These are phyloP conservation scores for Hortaea sp. DNA, from an alignment of 2,329 filamentous ascomycete species.

Conservation along the genomic window DNA sequence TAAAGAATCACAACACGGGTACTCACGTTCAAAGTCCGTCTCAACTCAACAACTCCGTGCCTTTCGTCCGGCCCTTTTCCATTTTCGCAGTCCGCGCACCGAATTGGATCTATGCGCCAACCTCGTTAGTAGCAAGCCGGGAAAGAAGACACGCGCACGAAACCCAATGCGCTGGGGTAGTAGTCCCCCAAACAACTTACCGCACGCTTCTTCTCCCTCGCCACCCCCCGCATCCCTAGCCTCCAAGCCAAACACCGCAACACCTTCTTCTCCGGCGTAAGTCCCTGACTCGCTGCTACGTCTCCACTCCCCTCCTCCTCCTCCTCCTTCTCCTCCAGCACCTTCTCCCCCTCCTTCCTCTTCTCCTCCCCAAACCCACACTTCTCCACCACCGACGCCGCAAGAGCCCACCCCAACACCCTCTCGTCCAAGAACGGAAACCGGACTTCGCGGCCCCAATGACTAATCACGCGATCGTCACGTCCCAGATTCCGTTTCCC, in stretches of 20 bases:
- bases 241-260: slow-evolving; percentile 66
- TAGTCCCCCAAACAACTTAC: slow-evolving; percentile 38
- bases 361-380: slow-evolving; percentile 59
- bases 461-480: slow-evolving; percentile 80
- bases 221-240: slow-evolving; percentile 60
- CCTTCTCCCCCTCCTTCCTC: slow-evolving; percentile 12
- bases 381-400: slow-evolving; percentile 67
- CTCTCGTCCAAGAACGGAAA: slow-evolving; percentile 87
- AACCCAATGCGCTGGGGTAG: slow-evolving; percentile 7
- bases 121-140: too few relatives aligned
- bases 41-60: slow-evolving; percentile 34
- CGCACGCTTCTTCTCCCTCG: slow-evolving; percentile 85
- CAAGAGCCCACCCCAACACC: slow-evolving; percentile 71
- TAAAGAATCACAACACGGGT: background rate
- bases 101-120: slow-evolving; percentile 30
- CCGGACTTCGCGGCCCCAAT: slow-evolving; percentile 80
- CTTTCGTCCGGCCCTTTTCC: slow-evolving; percentile 39
- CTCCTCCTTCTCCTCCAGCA: slow-evolving; percentile 11
- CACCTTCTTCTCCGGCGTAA: slow-evolving; percentile 73
- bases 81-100: slow-evolving; percentile 37
- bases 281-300: too few relatives aligned
- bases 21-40: background rate
- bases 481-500: slow-evolving; percentile 91
- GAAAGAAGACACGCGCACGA: slow-evolving; percentile 3
- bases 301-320: background rate